Conservation (phyloP, 306 rosid species). For the Prunus padus region DNA sequence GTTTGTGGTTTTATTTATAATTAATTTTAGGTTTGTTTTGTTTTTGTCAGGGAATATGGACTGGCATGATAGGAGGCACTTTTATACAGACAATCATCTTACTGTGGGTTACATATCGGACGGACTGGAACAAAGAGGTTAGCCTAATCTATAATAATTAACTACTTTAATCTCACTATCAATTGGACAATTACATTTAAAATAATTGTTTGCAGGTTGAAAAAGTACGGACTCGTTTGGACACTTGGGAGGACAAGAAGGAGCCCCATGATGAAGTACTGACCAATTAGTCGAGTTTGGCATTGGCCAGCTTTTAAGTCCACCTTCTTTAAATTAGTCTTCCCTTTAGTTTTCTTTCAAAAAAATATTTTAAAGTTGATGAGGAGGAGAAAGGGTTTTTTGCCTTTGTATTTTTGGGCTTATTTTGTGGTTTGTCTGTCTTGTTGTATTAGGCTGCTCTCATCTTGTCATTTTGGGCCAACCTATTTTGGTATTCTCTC, state of each 20-base stretch:
- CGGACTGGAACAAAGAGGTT: constrained; percentile 48
- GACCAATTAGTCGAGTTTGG: not conserved
- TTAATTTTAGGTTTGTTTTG: not conserved
- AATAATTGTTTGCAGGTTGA: constrained; percentile 29
- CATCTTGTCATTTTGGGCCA: no score
- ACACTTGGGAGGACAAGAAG: constrained; percentile 26
- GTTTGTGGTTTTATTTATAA: not conserved
- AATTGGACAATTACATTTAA: not conserved
- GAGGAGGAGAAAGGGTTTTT: no score
- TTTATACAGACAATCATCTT: constrained; percentile 44
- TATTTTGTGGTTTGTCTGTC: no score
- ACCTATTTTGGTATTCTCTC: no score
- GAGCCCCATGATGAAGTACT: not conserved
- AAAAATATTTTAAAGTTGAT: no score
- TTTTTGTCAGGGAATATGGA: constrained; percentile 43
- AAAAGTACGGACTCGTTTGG: constrained; percentile 26
- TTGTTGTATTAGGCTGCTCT: no score
- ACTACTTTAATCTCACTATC: not conserved
- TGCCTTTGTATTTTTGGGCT: no score
- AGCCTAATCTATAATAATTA: not conserved
- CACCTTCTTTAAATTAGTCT: no score
- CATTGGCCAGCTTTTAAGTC: no score
- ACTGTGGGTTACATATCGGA: constrained; percentile 33
- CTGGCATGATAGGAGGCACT: constrained; percentile 55
- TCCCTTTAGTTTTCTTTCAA: no score